Evolutionary conservation across 129 eudicot species (phyloP).

Genomic region (Dittrichia graveolens): DNA sequence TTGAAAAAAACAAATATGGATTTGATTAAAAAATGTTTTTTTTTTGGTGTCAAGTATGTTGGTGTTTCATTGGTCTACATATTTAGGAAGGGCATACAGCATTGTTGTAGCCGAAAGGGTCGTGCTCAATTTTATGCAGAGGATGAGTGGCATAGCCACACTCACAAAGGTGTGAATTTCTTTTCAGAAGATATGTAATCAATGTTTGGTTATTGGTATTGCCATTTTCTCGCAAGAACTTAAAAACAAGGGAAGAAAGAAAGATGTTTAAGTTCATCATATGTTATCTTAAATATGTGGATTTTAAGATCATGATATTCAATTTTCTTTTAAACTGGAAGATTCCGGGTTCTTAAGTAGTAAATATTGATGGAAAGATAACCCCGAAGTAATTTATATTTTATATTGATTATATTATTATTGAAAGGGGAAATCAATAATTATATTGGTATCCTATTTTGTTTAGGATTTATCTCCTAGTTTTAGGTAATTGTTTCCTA

Average conservation of each 20-base stretch:
- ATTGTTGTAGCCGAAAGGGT: constrained; percentile 94
- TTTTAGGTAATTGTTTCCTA: too few species aligned
- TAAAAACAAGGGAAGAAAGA: not conserved
- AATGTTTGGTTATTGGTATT: not conserved
- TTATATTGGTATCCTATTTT: too few species aligned
- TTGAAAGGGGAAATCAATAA: too few species aligned
- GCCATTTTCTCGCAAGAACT: not conserved
- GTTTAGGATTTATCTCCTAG: too few species aligned
- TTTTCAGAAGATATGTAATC: constrained; percentile 4
- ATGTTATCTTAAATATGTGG: not conserved
- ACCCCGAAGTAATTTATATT: too few species aligned
- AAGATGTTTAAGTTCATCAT: not conserved
- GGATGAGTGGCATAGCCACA: constrained; percentile 99
- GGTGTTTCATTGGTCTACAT: constrained; percentile 1
- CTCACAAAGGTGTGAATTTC: constrained; percentile 70
- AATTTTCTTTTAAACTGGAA: not conserved
- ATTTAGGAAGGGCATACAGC: constrained; percentile 82
- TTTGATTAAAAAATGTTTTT: constrained; percentile 1
- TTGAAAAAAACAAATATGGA: not conserved
- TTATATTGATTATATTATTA: too few species aligned
- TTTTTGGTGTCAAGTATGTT: not conserved
- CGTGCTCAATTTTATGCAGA: constrained; percentile 94
- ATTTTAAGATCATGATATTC: not conserved
- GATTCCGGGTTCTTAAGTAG: not conserved
- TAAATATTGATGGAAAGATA: not conserved